These are phyloP conservation scores for Didymella exigua DNA, from an alignment of 2,329 filamentous ascomycete species.

Conservation along the genomic window DNA sequence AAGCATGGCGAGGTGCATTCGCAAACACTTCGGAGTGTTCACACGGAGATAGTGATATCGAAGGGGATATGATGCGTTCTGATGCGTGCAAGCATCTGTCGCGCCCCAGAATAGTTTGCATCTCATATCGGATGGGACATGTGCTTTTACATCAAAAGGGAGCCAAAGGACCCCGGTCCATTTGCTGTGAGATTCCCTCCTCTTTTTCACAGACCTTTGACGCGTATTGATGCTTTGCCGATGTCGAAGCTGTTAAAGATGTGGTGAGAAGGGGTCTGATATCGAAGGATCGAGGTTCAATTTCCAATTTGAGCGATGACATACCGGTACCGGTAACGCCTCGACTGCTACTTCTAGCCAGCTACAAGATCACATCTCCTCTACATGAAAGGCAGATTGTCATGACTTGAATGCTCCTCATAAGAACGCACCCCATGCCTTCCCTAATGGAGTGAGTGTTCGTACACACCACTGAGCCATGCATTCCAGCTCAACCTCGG, in stretches of 20 bases:
- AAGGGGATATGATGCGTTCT: too few relatives aligned
- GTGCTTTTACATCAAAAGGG: not conserved
- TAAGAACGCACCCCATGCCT: conserved; percentile 49
- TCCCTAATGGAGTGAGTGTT: conserved; percentile 39
- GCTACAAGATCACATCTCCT: not conserved
- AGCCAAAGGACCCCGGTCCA: too few relatives aligned
- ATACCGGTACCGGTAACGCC: not conserved
- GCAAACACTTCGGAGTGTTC: too few relatives aligned
- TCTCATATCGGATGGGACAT: not conserved
- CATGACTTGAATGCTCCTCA: conserved; percentile 45
- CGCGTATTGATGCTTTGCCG: too few relatives aligned
- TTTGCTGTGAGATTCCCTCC: too few relatives aligned
- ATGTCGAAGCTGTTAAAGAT: too few relatives aligned
- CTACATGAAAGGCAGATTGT: conserved; percentile 45
- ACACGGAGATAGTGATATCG: too few relatives aligned
- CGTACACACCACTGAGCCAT: too few relatives aligned
- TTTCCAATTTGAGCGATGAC: not conserved
- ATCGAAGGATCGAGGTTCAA: too few relatives aligned
- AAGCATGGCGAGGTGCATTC: not conserved
- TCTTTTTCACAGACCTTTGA: too few relatives aligned
- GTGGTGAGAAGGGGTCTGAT: too few relatives aligned
- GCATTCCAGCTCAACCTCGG: too few relatives aligned
- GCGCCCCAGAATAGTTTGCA: not conserved
- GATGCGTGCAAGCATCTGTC: not conserved
- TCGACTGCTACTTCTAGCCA: not conserved